These are phyloP conservation scores for Alternaria arbusti DNA, from an alignment of 2,329 filamentous ascomycete species.

Conservation along the genomic window DNA sequence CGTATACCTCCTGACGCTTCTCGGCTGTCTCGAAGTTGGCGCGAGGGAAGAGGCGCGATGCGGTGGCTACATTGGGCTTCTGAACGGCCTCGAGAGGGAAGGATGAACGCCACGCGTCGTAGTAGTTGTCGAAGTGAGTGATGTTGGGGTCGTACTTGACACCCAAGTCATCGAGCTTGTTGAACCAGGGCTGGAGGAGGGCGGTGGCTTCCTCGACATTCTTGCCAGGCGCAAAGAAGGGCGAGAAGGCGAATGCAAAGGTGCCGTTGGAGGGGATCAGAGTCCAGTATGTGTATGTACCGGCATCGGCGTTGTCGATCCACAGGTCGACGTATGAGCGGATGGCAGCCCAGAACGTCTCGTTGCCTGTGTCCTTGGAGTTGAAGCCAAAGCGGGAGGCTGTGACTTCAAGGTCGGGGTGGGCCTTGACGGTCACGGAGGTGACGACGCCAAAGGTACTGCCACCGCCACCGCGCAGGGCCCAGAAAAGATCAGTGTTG, in stretches of 20 bases:
- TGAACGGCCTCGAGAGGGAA: conserved; percentile 44
- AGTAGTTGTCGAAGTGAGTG: conserved; percentile 41
- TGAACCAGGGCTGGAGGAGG: conserved; percentile 43
- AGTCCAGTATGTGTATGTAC: conserved; percentile 45
- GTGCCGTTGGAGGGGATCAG: conserved; percentile 42
- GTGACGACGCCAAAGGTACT: conserved; percentile 45
- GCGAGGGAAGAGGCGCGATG: conserved; percentile 43
- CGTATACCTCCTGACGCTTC: conserved; percentile 40
- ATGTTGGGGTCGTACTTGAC: conserved; percentile 44
- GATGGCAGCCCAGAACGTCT: conserved; percentile 46
- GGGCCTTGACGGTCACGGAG: conserved; percentile 43
- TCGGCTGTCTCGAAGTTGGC: conserved; percentile 41
- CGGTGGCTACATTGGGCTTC: conserved; percentile 43
- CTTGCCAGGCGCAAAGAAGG: conserved; percentile 45
- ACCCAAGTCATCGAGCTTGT: conserved; percentile 33
- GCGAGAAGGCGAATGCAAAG: conserved; percentile 42
- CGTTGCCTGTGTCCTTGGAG: conserved; percentile 37
- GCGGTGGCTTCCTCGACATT: conserved; percentile 38
- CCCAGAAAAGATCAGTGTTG: conserved; percentile 46
- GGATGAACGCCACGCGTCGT: conserved; percentile 42
- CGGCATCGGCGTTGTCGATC: conserved; percentile 44
- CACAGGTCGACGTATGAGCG: conserved; percentile 39
- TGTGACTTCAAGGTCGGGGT: conserved; percentile 41
- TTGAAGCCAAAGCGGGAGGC: conserved; percentile 43
- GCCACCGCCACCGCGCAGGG: conserved; percentile 44